phyloP scores from a whole-genome alignment of 164 flowering plant genomes.

The Macadamia tetraphylla region DNA sequence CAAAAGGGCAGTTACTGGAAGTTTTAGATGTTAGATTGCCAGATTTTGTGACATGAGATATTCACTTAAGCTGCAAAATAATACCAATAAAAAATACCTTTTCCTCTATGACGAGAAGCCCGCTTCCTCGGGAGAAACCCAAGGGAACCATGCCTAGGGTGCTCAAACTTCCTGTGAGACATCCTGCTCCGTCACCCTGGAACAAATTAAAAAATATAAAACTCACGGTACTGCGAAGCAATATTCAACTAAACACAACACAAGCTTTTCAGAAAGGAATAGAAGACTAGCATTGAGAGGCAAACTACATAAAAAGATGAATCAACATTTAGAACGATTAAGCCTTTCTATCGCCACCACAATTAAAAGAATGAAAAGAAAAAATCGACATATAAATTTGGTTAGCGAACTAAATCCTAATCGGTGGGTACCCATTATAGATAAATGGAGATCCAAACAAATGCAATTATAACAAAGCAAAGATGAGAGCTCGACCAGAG shows the following conservation, averaged over 20 bases:
- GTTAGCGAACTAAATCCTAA: too few species aligned
- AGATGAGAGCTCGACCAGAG: too few species aligned
- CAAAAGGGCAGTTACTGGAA: too few species aligned
- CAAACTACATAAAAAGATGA: too few species aligned
- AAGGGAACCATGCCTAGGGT: constrained; percentile 61
- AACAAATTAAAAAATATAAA: neutral
- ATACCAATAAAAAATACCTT: constrained; percentile 29
- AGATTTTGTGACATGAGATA: too few species aligned
- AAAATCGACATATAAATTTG: too few species aligned
- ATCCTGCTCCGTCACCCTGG: constrained; percentile 15
- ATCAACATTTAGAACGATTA: too few species aligned
- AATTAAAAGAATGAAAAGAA: too few species aligned
- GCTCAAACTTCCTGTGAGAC: constrained; percentile 74
- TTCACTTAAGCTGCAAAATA: neutral
- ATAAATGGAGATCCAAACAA: neutral
- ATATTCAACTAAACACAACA: neutral
- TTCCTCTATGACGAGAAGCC: constrained; percentile 63
- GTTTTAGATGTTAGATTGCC: too few species aligned
- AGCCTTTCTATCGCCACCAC: too few species aligned
- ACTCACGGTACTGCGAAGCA: neutral
- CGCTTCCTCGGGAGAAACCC: constrained; percentile 72
- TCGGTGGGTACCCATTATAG: too few species aligned
- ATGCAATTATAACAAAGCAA: neutral
- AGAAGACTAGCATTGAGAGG: too few species aligned
- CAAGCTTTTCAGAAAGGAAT: neutral